A percentile compares a stretch with the other conserved stretches of the same genome.
These are phyloP conservation scores for Lachnellula cervina DNA, from an alignment of 2,329 filamentous ascomycete species.

Conservation along the genomic window DNA sequence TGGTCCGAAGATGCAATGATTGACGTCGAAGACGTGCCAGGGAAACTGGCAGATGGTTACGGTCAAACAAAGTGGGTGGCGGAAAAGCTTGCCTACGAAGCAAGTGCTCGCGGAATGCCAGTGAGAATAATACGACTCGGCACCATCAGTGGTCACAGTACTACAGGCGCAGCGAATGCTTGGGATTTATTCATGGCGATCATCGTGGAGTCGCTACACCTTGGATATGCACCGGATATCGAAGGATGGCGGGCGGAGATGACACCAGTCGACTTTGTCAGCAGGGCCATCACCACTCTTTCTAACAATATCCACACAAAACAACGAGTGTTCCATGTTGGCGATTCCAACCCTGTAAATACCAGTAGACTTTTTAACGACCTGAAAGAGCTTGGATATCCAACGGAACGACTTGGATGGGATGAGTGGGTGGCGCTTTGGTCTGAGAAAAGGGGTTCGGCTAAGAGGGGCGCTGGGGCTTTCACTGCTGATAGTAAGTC, in stretches of 20 bases:
- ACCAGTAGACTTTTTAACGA: constrained; percentile 60
- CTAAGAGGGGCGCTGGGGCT: constrained; percentile 62
- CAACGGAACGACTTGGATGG: constrained; percentile 61
- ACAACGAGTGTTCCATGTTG: constrained; percentile 68
- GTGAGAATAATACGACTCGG: constrained; percentile 76
- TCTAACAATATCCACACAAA: constrained; percentile 57
- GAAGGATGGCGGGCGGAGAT: constrained; percentile 75
- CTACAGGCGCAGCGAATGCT: constrained; percentile 69
- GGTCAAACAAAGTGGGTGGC: constrained; percentile 83
- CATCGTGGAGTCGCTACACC: constrained; percentile 69
- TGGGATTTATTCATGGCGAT: constrained; percentile 74
- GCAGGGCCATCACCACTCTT: constrained; percentile 66
- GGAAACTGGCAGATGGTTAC: constrained; percentile 76
- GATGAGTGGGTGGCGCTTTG: constrained; percentile 71
- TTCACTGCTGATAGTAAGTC: constrained; percentile 63
- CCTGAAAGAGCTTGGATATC: constrained; percentile 63
- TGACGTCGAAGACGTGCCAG: constrained; percentile 60
- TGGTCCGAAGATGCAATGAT: constrained; percentile 69
- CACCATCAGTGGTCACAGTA: constrained; percentile 74
- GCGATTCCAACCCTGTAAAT: constrained; percentile 66
- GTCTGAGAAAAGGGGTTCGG: constrained; percentile 62
- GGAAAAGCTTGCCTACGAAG: constrained; percentile 66
- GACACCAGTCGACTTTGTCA: constrained; percentile 80
- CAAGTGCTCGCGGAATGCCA: constrained; percentile 67
- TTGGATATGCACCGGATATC: constrained; percentile 66